Evolutionary conservation across 768 basidiomycete genomes (phyloP), one percentile per base, ranked within the genome.

Genomic region (Cyathus striatus): DNA sequence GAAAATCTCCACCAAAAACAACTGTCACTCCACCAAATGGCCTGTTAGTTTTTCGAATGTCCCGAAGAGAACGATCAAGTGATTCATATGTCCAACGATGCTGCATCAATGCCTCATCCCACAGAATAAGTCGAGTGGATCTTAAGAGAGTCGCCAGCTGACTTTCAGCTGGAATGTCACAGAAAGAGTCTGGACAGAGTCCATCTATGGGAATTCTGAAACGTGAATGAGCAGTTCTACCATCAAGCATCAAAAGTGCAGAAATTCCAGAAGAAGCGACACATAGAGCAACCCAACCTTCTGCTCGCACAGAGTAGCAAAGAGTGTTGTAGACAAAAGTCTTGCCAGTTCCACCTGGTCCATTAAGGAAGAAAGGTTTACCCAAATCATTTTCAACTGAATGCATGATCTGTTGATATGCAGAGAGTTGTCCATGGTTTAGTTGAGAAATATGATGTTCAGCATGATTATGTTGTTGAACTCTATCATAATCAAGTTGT

Each of bases 181-280:
- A 32, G 30, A 46, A 43, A 1, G 61, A 62, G 0, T 32, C 30
- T 16, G 41, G 34, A 1, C 62, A 57, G 51, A 49, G 6, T 13
- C 58, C 38, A 33, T 41, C 44, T 38, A 76, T 60, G 3, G 74
- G 76, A 44, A 77, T 72, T 44, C 73, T 72, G 59, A 77, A 77
- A 1, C 30, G 47, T 0, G 72, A 76, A 51, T 79, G 72, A 2
- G 72, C 60, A 23, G 76, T 79, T 0, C 60, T 50, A 4, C 75
- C 75, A 32, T 69, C 50, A 2, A 67, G 52, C 2, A 78, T 55
- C 13, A 76, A 57, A 5, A 75, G 53, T 2, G 72, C 57, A 9
- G 76, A 66, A 51, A 78, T 70, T 1, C 72, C 72, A 23, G 73
- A 72, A 0, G 70, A 76, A 12, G 73, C 70, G 4, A 73, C 69